Conservation (phyloP, 495 filamentous ascomycete genomes). For the Lasiosphaeria hispida region DNA sequence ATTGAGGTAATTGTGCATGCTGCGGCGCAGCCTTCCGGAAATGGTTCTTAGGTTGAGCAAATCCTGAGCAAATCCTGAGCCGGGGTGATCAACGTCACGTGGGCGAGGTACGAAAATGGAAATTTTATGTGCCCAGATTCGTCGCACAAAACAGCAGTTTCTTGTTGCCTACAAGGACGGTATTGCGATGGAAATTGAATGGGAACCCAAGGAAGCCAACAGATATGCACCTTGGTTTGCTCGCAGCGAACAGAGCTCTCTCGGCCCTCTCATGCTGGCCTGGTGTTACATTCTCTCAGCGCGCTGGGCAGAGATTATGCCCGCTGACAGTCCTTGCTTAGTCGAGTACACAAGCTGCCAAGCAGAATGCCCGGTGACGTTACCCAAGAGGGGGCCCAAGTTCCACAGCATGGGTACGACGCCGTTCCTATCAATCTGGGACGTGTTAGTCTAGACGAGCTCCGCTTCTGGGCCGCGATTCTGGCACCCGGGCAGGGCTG, state of each 20-base stretch:
- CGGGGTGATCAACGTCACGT: no score
- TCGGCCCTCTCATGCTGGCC: conserved; percentile 15
- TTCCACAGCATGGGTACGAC: no score
- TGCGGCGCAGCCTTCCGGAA: no score
- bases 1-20: no score
- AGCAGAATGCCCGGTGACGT: neutral
- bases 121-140: no score
- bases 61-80: no score
- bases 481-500: conserved; percentile 31
- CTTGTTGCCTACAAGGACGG: no score
- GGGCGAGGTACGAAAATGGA: no score
- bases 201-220: no score
- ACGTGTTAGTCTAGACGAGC: conserved; percentile 27
- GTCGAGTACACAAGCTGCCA: conserved; percentile 13
- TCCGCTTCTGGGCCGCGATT: conserved; percentile 35
- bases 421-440: conserved; percentile 18
- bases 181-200: no score
- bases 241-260: conserved; percentile 7
- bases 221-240: conserved; percentile 1
- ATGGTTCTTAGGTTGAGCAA: no score
- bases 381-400: neutral
- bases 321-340: conserved; percentile 6
- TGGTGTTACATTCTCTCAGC: conserved; percentile 26
- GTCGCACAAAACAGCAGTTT: no score
- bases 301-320: conserved; percentile 20